Conservation (phyloP, 2,329 filamentous ascomycete genomes). For the Epichloe hybrida region DNA sequence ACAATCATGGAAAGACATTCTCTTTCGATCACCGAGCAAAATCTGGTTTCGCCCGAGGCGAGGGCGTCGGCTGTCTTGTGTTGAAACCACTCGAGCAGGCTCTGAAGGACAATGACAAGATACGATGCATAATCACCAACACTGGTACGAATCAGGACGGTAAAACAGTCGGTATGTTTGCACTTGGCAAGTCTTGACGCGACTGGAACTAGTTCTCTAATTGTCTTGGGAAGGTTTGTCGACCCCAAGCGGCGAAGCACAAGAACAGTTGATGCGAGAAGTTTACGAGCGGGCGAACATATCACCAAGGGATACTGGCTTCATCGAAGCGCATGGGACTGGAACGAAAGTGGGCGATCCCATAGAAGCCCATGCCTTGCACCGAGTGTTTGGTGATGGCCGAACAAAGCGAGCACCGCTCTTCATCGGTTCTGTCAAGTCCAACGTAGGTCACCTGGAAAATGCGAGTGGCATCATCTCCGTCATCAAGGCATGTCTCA, state of each 20-base stretch:
- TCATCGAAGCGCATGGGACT: constrained; percentile 40
- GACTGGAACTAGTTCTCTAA: background rate
- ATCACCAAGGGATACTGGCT: constrained; percentile 16
- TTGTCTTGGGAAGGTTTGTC: constrained; percentile 36
- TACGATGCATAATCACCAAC: constrained; percentile 35
- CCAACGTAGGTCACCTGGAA: constrained; percentile 39
- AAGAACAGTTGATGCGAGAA: constrained; percentile 26
- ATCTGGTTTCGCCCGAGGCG: constrained; percentile 45
- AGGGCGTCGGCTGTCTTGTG: constrained; percentile 41
- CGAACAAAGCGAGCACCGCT: constrained; percentile 25
- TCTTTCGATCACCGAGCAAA: constrained; percentile 21
- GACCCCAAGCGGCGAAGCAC: constrained; percentile 37
- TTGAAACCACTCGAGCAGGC: constrained; percentile 46
- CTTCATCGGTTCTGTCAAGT: constrained; percentile 34
- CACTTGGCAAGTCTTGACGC: background rate
- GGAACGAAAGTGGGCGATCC: constrained; percentile 43
- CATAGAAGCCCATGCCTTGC: constrained; percentile 35
- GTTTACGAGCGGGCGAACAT: constrained; percentile 21
- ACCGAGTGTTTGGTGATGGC: constrained; percentile 26
- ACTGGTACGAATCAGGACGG: constrained; percentile 44
- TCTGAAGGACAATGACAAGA: constrained; percentile 38
- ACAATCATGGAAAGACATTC: constrained; percentile 35
- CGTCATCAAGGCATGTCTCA: constrained; percentile 37
- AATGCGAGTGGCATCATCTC: constrained; percentile 34
- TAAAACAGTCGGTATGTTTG: constrained; percentile 17